Evolutionary conservation across 257 asterid species (phyloP), one percentile per base, ranked within the genome.

Genomic region (Osmanthus fragrans): DNA sequence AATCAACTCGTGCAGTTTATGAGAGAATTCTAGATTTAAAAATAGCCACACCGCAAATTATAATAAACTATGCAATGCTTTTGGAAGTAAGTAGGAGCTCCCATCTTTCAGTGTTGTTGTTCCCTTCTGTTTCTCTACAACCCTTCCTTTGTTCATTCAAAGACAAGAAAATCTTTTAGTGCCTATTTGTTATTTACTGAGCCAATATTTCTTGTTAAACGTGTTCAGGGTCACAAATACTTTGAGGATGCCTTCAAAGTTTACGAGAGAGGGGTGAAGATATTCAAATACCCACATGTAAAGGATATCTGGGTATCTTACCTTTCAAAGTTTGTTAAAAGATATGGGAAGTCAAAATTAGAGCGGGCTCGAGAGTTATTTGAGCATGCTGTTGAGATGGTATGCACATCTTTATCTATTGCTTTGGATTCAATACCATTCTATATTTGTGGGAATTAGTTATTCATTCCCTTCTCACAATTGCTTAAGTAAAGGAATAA

Each of bases 201-300:
- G 29, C 49, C 84, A 60, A 74, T 33, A 68, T 76, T 49, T 73
- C 51, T 11, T 78, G 11, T 70, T 73, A 76, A 49, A 37, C 80
- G 71, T 84, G 29, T 81, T 76, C 85, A 96, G 98, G 96, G 89
- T 71, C 85, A 96, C 49, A 96, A n/a, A n/a, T n/a, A 90, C 87
- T 96, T 96, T 49, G 98, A 96, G 84, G 99, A 96, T 74, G 94
- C 99, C 67, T 96, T 96, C 79, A 96, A 90, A 83, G 98, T 96
- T 51, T 93, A 93, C 36, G 98, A 93, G 88, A 91, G 99, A 80
- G 99, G 99, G 4, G 97, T 93, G 74, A 93, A 90, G 89, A 93
- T 96, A 72, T 96, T 96, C 85, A 93, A 93, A 74, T 93, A 90
- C 82, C 99, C 98, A 27, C 99, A 96, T 79, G 99, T 88, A 68